A percentile compares a stretch with the other conserved stretches of the same genome.
phyloP scores from a whole-genome alignment of 306 rosid species.

The Lathyrus sativus region DNA sequence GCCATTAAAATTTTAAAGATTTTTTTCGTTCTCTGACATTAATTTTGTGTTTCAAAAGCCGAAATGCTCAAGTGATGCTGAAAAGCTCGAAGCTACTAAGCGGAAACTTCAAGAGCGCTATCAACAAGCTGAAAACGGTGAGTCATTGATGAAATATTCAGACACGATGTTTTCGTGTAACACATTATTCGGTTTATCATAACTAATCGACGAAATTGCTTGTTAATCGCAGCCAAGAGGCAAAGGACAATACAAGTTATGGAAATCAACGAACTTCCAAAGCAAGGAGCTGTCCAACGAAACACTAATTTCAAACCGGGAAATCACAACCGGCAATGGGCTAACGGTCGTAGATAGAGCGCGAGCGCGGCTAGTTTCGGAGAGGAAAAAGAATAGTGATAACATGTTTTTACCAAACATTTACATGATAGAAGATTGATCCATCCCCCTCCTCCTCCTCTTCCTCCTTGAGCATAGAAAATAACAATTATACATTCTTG shows the following conservation, averaged over 20 bases:
- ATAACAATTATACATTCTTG: slow-evolving; percentile 48
- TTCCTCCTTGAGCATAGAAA: slow-evolving; percentile 21
- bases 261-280: slow-evolving; percentile 89
- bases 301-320: slow-evolving; percentile 63
- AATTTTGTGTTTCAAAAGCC: slow-evolving; percentile 46
- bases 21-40: slow-evolving; percentile 40
- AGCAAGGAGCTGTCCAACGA: slow-evolving; percentile 60
- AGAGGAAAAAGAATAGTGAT: slow-evolving; percentile 39
- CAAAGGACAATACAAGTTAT: slow-evolving; percentile 90
- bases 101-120: slow-evolving; percentile 94
- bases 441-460: slow-evolving; percentile 20
- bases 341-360: slow-evolving; percentile 54
- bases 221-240: slow-evolving; percentile 70
- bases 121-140: slow-evolving; percentile 93
- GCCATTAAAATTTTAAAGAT: slow-evolving; percentile 5
- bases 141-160: slow-evolving; percentile 26
- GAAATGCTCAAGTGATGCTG: slow-evolving; percentile 60
- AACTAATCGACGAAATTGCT: slow-evolving; percentile 22
- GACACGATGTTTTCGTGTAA: background rate
- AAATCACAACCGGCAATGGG: slow-evolving; percentile 64
- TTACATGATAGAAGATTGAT: slow-evolving; percentile 38
- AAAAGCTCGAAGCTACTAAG: slow-evolving; percentile 92
- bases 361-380: background rate
- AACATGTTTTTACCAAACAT: slow-evolving; percentile 19
- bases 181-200: slow-evolving; percentile 17